phyloP scores from a whole-genome alignment of 2,329 filamentous ascomycete genomes.

The Septoria petroselini region DNA sequence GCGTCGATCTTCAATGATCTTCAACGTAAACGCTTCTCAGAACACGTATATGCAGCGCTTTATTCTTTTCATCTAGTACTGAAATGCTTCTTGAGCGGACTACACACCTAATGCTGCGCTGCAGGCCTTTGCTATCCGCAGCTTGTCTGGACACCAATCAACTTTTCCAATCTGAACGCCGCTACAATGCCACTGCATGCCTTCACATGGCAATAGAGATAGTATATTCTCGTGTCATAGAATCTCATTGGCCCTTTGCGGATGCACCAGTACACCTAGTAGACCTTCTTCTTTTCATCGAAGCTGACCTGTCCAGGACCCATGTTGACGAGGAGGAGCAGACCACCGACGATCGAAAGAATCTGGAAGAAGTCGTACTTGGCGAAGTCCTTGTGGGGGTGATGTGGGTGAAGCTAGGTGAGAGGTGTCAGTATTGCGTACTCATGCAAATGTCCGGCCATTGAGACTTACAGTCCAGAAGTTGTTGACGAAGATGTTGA shows the following conservation, averaged over 20 bases:
- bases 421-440: constrained; percentile 7
- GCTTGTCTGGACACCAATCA: background rate
- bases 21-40: no score
- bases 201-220: background rate
- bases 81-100: background rate
- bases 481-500: constrained; percentile 98
- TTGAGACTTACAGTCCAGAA: constrained; percentile 89
- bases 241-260: background rate
- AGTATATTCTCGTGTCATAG: background rate
- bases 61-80: background rate
- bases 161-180: background rate
- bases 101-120: background rate
- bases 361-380: constrained; percentile 99
- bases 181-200: background rate
- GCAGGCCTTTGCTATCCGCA: background rate
- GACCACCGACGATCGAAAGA: constrained; percentile 93
- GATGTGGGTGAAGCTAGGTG: constrained; percentile 83
- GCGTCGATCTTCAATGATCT: no score
- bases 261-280: constrained; percentile 52
- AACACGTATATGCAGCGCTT: background rate
- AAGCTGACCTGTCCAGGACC: constrained; percentile 96
- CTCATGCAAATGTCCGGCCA: background rate
- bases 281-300: constrained; percentile 99
- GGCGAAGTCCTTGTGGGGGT: constrained; percentile 99
- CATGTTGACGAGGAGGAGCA: constrained; percentile 96